Evolutionary conservation across 2,329 filamentous ascomycete species (phyloP).

Genomic region (Ustulina deusta): DNA sequence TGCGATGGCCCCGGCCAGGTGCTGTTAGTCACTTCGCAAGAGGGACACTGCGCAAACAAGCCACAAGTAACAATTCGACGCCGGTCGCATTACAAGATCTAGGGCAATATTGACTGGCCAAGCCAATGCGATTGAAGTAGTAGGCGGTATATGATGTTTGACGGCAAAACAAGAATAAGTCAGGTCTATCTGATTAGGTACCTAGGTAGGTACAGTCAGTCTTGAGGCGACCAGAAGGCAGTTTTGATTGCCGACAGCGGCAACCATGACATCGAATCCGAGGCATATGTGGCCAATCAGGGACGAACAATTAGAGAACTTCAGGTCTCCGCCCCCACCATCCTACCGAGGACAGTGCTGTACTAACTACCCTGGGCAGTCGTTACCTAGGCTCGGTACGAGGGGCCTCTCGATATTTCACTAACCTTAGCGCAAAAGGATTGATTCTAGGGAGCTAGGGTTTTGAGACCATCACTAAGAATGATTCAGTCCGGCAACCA

Average conservation of each 20-base stretch:
- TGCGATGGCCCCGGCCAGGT: slow-evolving; percentile 5
- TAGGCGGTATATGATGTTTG: background rate
- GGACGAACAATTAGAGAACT: slow-evolving; percentile 31
- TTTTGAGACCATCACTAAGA: too few species aligned
- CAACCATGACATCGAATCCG: slow-evolving; percentile 42
- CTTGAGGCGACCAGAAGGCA: background rate
- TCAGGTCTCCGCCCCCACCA: slow-evolving; percentile 11
- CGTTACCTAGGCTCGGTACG: too few species aligned
- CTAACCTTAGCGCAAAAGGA: too few species aligned
- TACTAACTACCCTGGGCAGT: too few species aligned
- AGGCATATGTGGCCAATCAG: slow-evolving; percentile 35
- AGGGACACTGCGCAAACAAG: slow-evolving; percentile 3
- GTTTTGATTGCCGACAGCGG: slow-evolving; percentile 33
- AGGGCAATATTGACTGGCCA: slow-evolving; percentile 3
- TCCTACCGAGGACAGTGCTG: too few species aligned
- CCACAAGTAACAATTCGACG: background rate
- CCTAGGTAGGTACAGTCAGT: background rate
- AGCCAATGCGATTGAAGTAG: background rate
- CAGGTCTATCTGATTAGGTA: background rate
- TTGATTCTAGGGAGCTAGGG: too few species aligned
- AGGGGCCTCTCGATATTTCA: too few species aligned
- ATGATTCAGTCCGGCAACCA: too few species aligned
- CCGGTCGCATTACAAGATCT: slow-evolving; percentile 10
- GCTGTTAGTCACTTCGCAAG: background rate
- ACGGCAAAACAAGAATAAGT: background rate